phyloP scores from a whole-genome alignment of 768 basidiomycete genomes.

The Mycena amicta region DNA sequence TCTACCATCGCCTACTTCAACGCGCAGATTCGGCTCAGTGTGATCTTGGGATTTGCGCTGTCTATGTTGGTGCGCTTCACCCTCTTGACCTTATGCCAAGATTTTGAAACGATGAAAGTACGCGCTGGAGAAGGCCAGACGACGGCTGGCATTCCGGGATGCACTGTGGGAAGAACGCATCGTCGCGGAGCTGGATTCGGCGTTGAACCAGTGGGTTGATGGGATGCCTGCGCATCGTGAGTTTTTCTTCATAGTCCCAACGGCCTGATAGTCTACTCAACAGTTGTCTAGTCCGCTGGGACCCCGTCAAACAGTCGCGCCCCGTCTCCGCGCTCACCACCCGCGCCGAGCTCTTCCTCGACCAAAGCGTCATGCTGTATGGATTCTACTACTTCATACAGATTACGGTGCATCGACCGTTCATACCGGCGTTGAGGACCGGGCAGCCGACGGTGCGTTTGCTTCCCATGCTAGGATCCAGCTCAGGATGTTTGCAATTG shows the following conservation, averaged over 20 bases:
- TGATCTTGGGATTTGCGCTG: background rate
- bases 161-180: background rate
- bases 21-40: background rate
- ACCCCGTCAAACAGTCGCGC: background rate
- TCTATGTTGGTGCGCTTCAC: background rate
- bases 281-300: background rate
- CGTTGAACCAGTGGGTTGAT: background rate
- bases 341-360: background rate
- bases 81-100: background rate
- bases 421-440: too few relatives aligned
- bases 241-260: background rate
- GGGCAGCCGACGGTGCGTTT: too few relatives aligned
- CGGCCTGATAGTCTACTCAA: background rate
- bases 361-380: background rate
- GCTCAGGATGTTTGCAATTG: too few relatives aligned
- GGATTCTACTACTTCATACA: slow-evolving; percentile 37
- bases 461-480: too few relatives aligned
- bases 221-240: background rate
- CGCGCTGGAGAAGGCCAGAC: background rate
- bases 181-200: background rate
- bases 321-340: background rate
- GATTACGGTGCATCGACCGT: slow-evolving; percentile 78
- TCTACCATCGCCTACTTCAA: background rate
- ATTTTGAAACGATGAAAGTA: background rate
- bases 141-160: background rate